Percentiles rank a stretch among this genome's conserved stretches.
These are phyloP conservation scores for Leucogyrophana mollusca DNA, from an alignment of 768 basidiomycete species.

Conservation along the genomic window DNA sequence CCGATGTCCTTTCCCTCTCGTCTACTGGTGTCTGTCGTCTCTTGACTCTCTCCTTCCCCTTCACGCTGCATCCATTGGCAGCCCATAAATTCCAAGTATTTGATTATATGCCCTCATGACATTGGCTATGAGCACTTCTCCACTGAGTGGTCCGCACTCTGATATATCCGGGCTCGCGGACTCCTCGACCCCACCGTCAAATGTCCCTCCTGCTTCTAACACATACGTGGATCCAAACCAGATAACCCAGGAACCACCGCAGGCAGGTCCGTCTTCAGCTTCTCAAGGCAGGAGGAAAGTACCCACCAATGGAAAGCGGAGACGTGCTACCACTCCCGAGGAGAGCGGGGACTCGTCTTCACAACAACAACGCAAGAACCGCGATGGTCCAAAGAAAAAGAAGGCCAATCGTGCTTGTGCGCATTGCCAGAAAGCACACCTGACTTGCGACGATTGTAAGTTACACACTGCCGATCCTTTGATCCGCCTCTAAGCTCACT, in stretches of 20 bases:
- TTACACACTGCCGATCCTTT: constrained; percentile 21
- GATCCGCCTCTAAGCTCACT: constrained; percentile 16
- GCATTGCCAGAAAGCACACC: constrained; percentile 94
- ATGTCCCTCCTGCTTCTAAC: constrained; percentile 16
- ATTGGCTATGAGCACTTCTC: constrained; percentile 3
- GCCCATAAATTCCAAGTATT: neutral
- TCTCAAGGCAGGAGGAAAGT: constrained; percentile 38
- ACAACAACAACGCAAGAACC: constrained; percentile 49
- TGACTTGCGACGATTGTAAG: constrained; percentile 98
- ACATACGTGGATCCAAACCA: constrained; percentile 43
- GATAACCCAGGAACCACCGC: constrained; percentile 37
- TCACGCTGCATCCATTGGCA: constrained; percentile 3
- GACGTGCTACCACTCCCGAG: constrained; percentile 61
- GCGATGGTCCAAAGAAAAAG: constrained; percentile 88
- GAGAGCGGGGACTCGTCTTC: constrained; percentile 49
- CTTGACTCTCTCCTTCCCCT: constrained; percentile 1
- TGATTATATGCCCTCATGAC: constrained; percentile 14
- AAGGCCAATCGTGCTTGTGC: constrained; percentile 93
- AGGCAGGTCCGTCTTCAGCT: constrained; percentile 27
- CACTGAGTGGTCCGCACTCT: constrained; percentile 4
- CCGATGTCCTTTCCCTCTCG: constrained; percentile 13
- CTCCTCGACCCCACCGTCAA: constrained; percentile 7
- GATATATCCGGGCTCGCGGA: constrained; percentile 8
- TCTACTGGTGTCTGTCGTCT: neutral
- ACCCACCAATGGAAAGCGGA: constrained; percentile 47